Base-by-base conservation (phyloP, 495 filamentous ascomycete species). In the Aspergillus sclerotioniger region DNA sequence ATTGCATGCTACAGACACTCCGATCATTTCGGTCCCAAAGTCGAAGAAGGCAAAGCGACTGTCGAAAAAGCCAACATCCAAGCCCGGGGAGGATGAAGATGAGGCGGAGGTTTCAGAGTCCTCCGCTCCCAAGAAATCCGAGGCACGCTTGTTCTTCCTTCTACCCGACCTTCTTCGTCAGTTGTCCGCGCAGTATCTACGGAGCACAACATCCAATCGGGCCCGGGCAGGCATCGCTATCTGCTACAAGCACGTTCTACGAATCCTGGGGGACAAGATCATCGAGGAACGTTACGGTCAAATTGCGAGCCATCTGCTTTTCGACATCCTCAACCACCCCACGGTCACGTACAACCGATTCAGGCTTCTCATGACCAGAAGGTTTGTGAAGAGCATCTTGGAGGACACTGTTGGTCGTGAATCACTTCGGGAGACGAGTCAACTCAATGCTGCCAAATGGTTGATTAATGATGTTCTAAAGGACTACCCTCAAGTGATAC, bases 401-500 rank as follows among this genome's bases (percentile, higher is more conserved):
- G 90, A 95, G 58, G 86, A 92, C 61, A 86, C 93, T 6, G 80
- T 98, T 68, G 92, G 92, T 6, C 82, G 82, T 46, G 84, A 86
- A 61, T 85, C 96, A 52, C 82, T 99, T 4, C 90, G 91, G 3
- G 94, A 98, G 67, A 87, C 89, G 21, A 92, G 91, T 6, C 92
- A 95, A 60, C 77, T 90, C 49, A 86, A 85, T 62, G 92, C 90
- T 31, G 89, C 91, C 6, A 91, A 84, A 60, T 84, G 82, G 59
- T 74, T 99, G 48, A 82, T 96, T 63, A 97, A 96, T 67, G 85
- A 90, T 58, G 80, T 96, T 45, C 81, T 98, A 44, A 98, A 95
- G 70, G 94, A 98, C 64, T 98, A 94, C 51, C 95, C 94, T 2
- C 91, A 96, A 67, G 89, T 89, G 12, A 75, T 98, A 49, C 95